Evolutionary conservation across 257 asterid genomes (phyloP), one percentile per base, ranked within the genome.

Genomic region (Solanum habrochaites): DNA sequence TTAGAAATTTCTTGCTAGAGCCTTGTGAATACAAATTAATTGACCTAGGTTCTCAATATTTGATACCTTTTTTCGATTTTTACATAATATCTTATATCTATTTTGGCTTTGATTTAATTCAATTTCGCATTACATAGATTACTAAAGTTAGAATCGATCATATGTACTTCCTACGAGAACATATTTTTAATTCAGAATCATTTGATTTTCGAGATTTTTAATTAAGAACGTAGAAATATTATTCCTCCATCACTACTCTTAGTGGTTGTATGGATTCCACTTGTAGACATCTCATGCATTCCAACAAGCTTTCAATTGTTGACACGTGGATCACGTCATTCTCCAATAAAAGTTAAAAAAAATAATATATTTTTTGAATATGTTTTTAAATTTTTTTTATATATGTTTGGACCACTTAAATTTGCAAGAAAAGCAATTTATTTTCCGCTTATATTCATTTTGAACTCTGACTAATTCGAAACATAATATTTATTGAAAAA

Each of bases 91-190:
- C 0, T 29, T 1, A 14, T 67, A 29, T 5, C 5, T 3, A 6
- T 3, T 14, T 14, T 67, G 9, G 4, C 9, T 67, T 2, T 0
- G 9, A 2, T 9, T 70, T 70, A 16, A 32, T 16, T 8, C 23
- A 9, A 1, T 1, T 32, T 31, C 7, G 18, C 14, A 12, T 70
- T 15, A 4, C 10, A 69, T 29, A 69, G n/a, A 69, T 69, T 10
- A 16, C 11, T 15, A 69, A 69, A 31, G 7, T 37, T 37, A 15
- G n/a, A 1, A 15, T 3, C 7, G 6, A 31, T 15, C n/a, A 0
- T 3, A 15, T 31, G 11, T 31, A 1, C 4, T 31, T 70, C 0
- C 0, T 70, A 0, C 8, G 0, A 2, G 0, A 4, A 1, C 8
- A 7, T 31, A 4, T 69, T 70, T 70, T 2, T 4, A 70, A 0